Conservation (phyloP, 2,329 filamentous ascomycete species). For the Fusarium sp. region DNA sequence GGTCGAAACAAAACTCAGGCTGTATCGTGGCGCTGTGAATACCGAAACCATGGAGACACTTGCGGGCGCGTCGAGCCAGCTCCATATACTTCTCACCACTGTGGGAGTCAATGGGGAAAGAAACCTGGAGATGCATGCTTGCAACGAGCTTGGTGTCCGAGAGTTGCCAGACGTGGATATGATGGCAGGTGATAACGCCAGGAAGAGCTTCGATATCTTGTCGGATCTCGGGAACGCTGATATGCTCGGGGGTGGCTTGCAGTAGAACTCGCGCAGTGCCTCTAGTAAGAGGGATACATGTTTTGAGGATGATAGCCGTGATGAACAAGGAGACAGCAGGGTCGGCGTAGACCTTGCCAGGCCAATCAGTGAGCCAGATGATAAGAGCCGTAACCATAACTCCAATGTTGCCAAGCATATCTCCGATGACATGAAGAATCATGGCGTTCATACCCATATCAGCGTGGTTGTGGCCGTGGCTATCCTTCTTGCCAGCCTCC, state of each 20-base stretch:
- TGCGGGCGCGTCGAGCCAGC: slow-evolving; percentile 83
- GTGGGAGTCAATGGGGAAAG: slow-evolving; percentile 87
- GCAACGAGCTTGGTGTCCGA: slow-evolving; percentile 95
- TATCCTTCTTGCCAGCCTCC: slow-evolving; percentile 68
- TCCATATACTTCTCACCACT: slow-evolving; percentile 89
- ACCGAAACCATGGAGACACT: slow-evolving; percentile 93
- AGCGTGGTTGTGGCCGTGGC: slow-evolving; percentile 82
- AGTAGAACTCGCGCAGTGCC: slow-evolving; percentile 89
- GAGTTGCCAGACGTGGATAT: slow-evolving; percentile 97
- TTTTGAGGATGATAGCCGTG: slow-evolving; percentile 81
- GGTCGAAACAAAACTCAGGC: slow-evolving; percentile 81
- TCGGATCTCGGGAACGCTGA: slow-evolving; percentile 90
- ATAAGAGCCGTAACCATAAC: slow-evolving; percentile 86
- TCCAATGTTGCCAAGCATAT: slow-evolving; percentile 87
- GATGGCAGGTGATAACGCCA: slow-evolving; percentile 91
- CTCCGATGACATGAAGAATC: slow-evolving; percentile 81
- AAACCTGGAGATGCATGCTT: slow-evolving; percentile 91
- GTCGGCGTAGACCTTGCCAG: slow-evolving; percentile 88
- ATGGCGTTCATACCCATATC: slow-evolving; percentile 97
- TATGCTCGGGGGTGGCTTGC: slow-evolving; percentile 90
- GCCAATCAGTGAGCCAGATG: slow-evolving; percentile 90
- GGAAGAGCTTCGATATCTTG: slow-evolving; percentile 89
- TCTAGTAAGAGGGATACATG: slow-evolving; percentile 82
- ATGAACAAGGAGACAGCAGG: slow-evolving; percentile 94
- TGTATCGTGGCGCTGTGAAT: slow-evolving; percentile 99